Evolutionary conservation across 176 grass and related monocot species (phyloP), one percentile per base, ranked within the genome.

Genomic region (Secale cereale): DNA sequence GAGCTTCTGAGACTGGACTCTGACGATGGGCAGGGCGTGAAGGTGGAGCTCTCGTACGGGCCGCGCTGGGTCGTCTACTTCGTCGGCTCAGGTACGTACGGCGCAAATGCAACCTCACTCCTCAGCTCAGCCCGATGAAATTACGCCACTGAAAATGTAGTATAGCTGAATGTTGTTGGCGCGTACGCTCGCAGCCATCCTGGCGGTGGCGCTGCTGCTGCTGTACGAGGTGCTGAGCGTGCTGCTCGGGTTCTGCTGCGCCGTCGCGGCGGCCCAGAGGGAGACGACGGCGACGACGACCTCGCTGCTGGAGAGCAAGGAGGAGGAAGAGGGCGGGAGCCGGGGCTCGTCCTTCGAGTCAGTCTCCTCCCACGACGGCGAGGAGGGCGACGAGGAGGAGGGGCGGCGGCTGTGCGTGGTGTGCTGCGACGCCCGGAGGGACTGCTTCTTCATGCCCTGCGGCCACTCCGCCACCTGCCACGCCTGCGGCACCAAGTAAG

Each of bases 271-370:
- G 0, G 19, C 1, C 54, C 54, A 57, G 54, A 57, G 54, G 54
- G 7, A 0, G 50, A 54, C 16, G 50, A 56, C 17, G 50, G 0
- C 48, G 48, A 7, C 54, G 54, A 3, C 16, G 52, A 2, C 52
- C 19, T 50, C 92, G 8, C 70, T 92, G 25, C 52, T 94, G 63
- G 43, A 78, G 40, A 83, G 60, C 80, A 92, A 97, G 82, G 94
- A 96, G 0, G 94, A 92, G 1, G 94, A 91, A 0, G 94, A 91
- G 4, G 70, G 59, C 69, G 46, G 3, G 32, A 97, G 92, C 90
- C 80, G 92, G 86, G 94, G 94, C 61, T 97, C 94, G 32, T 92
- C 92, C 16, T 94, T 92, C 74, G 94, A 97, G n/a, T 94, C 92
- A 14, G 83, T 91, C 14, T 97, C 94, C 8, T 97, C 94, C 19